Evolutionary conservation across 2,329 filamentous ascomycete genomes (phyloP).

Genomic region (Aspergillus novoparasiticus): DNA sequence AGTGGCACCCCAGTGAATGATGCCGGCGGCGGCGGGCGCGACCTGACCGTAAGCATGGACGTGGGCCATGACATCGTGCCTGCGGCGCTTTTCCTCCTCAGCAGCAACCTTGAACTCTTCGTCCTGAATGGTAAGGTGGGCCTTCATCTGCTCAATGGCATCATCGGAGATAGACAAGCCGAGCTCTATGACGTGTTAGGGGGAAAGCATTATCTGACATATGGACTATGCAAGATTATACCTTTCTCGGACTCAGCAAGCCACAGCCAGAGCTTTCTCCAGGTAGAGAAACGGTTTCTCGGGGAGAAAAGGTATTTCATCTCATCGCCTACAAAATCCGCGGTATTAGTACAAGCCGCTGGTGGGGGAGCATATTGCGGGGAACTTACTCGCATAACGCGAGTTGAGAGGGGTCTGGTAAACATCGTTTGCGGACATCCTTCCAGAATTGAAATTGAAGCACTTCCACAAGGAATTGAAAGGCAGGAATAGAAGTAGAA

Average conservation of each 20-base stretch:
- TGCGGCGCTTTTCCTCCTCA: conserved; percentile 72
- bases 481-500: conserved; percentile 17
- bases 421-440: conserved; percentile 51
- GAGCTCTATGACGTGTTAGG: conserved; percentile 56
- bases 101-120: conserved; percentile 74
- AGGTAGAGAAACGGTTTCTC: conserved; percentile 72
- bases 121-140: conserved; percentile 74
- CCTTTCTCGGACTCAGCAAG: conserved; percentile 77
- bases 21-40: conserved; percentile 76
- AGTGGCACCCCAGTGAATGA: conserved; percentile 77
- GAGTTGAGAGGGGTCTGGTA: conserved; percentile 70
- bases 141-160: conserved; percentile 75
- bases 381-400: conserved; percentile 67
- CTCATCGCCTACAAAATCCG: conserved; percentile 50
- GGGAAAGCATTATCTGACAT: conserved; percentile 18
- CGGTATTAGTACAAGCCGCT: not conserved
- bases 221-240: conserved; percentile 21
- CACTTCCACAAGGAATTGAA: conserved; percentile 24
- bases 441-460: conserved; percentile 26
- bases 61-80: conserved; percentile 68
- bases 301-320: conserved; percentile 81
- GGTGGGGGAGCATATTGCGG: conserved; percentile 10
- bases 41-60: conserved; percentile 74
- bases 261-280: conserved; percentile 83
- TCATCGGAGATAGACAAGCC: conserved; percentile 73